Base-by-base conservation (phyloP, 345 rosid species). In the Lagerstroemia speciosa region DNA sequence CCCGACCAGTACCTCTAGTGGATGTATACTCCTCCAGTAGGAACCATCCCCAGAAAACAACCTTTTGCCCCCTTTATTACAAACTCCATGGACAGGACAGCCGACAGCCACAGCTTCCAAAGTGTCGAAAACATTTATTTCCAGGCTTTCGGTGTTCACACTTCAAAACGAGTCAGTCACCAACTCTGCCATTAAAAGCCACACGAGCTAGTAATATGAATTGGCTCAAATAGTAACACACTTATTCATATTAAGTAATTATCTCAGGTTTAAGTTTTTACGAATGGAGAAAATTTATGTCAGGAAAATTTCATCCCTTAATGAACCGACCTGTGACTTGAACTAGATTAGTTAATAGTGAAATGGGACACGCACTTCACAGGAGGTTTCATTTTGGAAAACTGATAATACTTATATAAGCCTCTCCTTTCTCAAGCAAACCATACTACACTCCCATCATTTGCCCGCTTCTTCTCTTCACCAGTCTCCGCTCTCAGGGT, bases 11-110 rank as follows among this genome's bases (percentile, higher is more conserved):
- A n/a, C 2, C 24, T 53, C 60, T 53, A 1, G 29, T 53, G 24
- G 11, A n/a, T 53, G n/a, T 8, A 53, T n/a, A 8, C 24, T 53
- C 60, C 60, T 30, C 60, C 30, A 12, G 60, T 20, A 53, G 60
- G 30, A 53, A 53, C 60, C 60, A n/a, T 53, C 60, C 12, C 60
- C 29, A 24, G 60, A 24, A 1, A 30, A n/a, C 30, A n/a, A n/a
- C 17, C 60, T 24, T 7, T 24, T 53, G 11, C 19, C 30, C 12
- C 14, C 11, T 53, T n/a, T n/a, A 53, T n/a, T 22, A 52, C 48
- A 52, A 52, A 7, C n/a, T 52, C 58, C 29, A 52, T 52, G 58
- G 58, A 52, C 58, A 52, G 58, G 58, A 52, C 58, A 45, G n/a
- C 50, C 30, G 58, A 52, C 58, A 45, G n/a, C 50, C 30, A 10